Base-by-base conservation (phyloP, 176 grass and related monocot genomes). In the Metroxylon sagu region DNA sequence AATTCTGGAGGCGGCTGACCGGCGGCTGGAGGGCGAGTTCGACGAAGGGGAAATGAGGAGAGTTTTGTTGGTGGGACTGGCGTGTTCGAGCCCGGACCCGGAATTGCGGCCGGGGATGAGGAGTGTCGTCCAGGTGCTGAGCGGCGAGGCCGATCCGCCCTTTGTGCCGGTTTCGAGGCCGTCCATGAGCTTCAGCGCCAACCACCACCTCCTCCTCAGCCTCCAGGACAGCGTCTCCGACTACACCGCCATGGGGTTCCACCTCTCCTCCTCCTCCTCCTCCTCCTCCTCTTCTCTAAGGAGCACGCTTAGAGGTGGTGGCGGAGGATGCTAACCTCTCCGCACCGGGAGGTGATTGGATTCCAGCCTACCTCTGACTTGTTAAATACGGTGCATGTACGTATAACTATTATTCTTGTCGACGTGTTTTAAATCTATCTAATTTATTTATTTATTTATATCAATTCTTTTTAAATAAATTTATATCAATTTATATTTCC, bases 141-240 rank as follows among this genome's bases (percentile, higher is more conserved):
- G 70, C 74, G 84, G 93, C 0, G 93, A 98, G 73, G 66, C 82
- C 1, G 93, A 98, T 63, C 81, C 87, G 26, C 93, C 93, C 16
- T 89, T 89, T 69, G 93, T 98, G 23, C 87, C 84, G 18, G 85
- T 64, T 31, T 16, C 82, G 14, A 10, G 81, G 48, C 93, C 93
- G 52, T 89, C 81, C 12, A 92, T 80, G 93, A 97, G 70, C 82
- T 76, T 92, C 76, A 81, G 78, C 70, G 74, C 85, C 14, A 98
- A 92, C 52, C 88, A 88, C 65, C 87, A 88, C 19, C 76, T 98
- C 6, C 71, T 98, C 62, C 77, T 92, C 0, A 85, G 76, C 65
- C 78, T 98, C 27, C 93, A 98, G 75, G 93, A 98, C 54, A 92
- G 93, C 75, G 81, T 92, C 59, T 98, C 93, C 1, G 93, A 98